Percentiles rank a stretch among this genome's conserved stretches.
Conservation (phyloP, 768 basidiomycete species). For the Leccinellum luteum region DNA sequence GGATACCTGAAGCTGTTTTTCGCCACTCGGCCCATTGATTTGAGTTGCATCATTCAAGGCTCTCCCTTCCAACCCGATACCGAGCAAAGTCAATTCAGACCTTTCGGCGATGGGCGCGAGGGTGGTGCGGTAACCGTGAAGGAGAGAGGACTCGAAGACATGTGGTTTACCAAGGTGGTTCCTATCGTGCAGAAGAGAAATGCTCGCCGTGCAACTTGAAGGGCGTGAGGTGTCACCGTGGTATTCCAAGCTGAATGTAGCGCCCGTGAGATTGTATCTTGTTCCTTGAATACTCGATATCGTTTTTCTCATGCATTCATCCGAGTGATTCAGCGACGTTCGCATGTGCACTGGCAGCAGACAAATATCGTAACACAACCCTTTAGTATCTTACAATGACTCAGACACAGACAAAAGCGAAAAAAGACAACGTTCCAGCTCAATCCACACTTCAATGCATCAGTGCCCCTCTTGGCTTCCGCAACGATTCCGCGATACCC, state of each 20-base stretch:
- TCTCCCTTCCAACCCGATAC: not conserved
- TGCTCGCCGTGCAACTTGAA: not conserved
- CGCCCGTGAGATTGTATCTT: no score
- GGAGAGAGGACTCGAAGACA: slow-evolving; percentile 5
- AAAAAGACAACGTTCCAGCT: not conserved
- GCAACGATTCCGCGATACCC: slow-evolving; percentile 54
- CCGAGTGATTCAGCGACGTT: no score
- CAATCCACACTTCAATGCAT: slow-evolving; percentile 25
- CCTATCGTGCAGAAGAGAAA: slow-evolving; percentile 17
- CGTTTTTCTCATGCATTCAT: no score
- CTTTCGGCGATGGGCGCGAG: not conserved
- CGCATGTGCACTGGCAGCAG: no score
- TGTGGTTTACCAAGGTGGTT: slow-evolving; percentile 20
- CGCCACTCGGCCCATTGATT: not conserved
- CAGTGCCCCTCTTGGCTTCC: slow-evolving; percentile 52
- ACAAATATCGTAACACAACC: not conserved
- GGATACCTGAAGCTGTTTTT: not conserved
- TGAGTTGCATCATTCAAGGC: not conserved
- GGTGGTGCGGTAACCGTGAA: not conserved
- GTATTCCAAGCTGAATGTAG: no score
- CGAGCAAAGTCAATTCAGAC: not conserved
- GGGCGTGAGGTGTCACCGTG: no score
- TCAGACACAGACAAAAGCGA: not conserved
- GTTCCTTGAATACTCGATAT: no score
- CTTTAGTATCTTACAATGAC: not conserved